Percentiles rank a stretch among this genome's conserved stretches.
phyloP scores from a whole-genome alignment of 2,329 filamentous ascomycete species.

The Polytolypa hystricis region DNA sequence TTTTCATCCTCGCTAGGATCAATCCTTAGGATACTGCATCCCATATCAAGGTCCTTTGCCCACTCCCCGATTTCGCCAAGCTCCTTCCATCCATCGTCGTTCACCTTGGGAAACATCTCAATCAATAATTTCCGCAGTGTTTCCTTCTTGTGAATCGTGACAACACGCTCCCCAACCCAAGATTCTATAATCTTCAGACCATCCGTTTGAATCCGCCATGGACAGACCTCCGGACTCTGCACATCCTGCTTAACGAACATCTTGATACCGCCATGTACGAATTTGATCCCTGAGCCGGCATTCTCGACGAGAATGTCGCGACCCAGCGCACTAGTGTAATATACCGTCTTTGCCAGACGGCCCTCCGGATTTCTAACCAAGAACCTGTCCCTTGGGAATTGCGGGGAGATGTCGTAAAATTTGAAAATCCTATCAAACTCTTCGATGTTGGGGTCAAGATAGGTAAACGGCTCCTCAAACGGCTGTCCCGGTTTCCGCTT shows the following conservation, averaged over 20 bases:
- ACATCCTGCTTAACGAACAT: conserved; percentile 99
- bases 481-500: conserved; percentile 37
- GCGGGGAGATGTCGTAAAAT: conserved; percentile 74
- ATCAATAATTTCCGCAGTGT: conserved; percentile 74
- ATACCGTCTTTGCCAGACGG: conserved; percentile 84
- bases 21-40: conserved; percentile 80
- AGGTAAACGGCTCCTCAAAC: conserved; percentile 91
- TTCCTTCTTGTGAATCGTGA: conserved; percentile 63
- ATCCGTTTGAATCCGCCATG: conserved; percentile 92
- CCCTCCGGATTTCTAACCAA: conserved; percentile 91
- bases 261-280: conserved; percentile 92
- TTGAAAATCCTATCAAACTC: conserved; percentile 66
- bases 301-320: conserved; percentile 79
- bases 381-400: conserved; percentile 83
- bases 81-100: conserved; percentile 59
- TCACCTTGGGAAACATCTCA: conserved; percentile 93
- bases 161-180: conserved; percentile 72
- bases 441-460: conserved; percentile 60
- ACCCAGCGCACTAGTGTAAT: conserved; percentile 80
- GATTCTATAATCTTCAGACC: conserved; percentile 83
- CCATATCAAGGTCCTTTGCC: conserved; percentile 69
- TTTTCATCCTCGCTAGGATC: conserved; percentile 58
- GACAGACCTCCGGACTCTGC: conserved; percentile 72
- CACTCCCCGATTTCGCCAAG: conserved; percentile 82
- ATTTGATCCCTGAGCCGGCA: conserved; percentile 83